phyloP scores from a whole-genome alignment of 176 grass and related monocot genomes.

The Ensete glaucum region DNA sequence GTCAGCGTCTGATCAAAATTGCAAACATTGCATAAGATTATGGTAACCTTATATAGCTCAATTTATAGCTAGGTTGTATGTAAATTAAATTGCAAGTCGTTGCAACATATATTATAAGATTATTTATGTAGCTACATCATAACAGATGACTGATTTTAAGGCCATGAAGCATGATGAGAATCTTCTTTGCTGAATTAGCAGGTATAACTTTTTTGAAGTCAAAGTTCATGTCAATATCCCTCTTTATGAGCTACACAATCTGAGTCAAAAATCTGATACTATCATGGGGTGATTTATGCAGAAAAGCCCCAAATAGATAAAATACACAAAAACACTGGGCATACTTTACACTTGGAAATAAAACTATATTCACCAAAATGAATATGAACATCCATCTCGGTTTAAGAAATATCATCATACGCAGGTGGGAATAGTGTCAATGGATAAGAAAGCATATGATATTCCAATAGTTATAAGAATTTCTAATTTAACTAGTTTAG shows the following conservation, averaged over 20 bases:
- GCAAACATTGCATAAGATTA: not conserved
- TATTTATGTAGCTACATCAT: not conserved
- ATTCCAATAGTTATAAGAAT: not conserved
- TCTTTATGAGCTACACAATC: not conserved
- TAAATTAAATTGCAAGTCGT: not conserved
- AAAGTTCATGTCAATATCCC: no score
- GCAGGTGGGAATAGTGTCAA: not conserved
- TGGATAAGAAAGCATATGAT: no score
- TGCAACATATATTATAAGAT: not conserved
- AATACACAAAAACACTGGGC: not conserved
- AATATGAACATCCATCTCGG: not conserved
- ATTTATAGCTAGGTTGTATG: not conserved
- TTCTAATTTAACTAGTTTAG: not conserved
- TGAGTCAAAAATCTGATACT: not conserved
- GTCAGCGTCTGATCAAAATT: no score
- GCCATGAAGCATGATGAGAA: not conserved
- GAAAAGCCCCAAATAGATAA: not conserved
- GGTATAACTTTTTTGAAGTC: no score
- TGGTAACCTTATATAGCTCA: not conserved
- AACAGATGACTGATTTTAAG: not conserved
- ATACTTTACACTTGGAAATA: not conserved
- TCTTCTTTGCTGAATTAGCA: not conserved
- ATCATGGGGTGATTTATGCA: not conserved
- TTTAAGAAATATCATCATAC: not conserved
- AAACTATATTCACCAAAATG: no score